Evolutionary conservation across 108 stramenopile genomes (phyloP).

Genomic region (Nitzschia sp.): DNA sequence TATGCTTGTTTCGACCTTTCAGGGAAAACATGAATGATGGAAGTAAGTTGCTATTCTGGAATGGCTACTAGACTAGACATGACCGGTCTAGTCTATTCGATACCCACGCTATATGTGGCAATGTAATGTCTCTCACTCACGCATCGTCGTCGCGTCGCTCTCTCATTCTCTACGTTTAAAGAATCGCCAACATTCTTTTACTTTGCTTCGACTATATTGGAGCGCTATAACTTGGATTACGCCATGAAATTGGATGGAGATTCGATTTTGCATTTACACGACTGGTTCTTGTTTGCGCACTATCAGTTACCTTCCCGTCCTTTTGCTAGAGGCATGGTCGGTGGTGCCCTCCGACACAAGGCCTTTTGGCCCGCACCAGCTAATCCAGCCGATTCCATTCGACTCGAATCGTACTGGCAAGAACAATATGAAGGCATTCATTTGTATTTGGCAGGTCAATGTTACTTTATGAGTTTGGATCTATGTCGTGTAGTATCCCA

Average conservation of each 20-base stretch:
- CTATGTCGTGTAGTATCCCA: conserved; percentile 29
- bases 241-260: conserved; percentile 53
- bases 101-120: too few species aligned
- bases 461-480: conserved; percentile 41
- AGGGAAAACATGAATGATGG: conserved; percentile 64
- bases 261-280: conserved; percentile 46
- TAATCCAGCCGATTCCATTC: conserved; percentile 11
- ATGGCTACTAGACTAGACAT: too few species aligned
- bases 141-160: too few species aligned
- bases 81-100: too few species aligned
- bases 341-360: conserved; percentile 52
- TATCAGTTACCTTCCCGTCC: conserved; percentile 44
- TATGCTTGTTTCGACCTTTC: not conserved
- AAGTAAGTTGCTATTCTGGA: conserved; percentile 17
- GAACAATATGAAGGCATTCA: conserved; percentile 43
- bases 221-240: conserved; percentile 38
- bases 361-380: conserved; percentile 34
- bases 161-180: not conserved
- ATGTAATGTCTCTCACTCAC: too few species aligned
- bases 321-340: conserved; percentile 29
- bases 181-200: conserved; percentile 48
- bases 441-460: conserved; percentile 55
- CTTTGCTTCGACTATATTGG: conserved; percentile 32
- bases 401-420: conserved; percentile 32
- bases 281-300: conserved; percentile 47